Base-by-base conservation (phyloP, 805 yeast species). In the Maudiozyma turicensis region DNA sequence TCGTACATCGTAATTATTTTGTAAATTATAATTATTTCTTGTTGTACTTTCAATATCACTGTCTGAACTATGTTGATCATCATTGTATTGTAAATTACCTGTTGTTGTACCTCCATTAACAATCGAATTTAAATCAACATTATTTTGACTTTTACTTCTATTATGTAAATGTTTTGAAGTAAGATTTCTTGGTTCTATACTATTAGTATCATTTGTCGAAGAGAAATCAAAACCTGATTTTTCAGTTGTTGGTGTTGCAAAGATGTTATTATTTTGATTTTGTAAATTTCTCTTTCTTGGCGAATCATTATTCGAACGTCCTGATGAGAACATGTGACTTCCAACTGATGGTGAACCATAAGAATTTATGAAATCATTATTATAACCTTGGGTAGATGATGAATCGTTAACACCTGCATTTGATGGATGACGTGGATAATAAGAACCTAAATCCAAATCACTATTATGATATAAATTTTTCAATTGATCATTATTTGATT, bases 381-480 rank as follows among this genome's bases (percentile, higher is more conserved):
- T 35, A 35, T 35, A n/a, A 6, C 38, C 38, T 9, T 11, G 11
- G 3, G 20, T 35, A 6, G 8, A 14, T 7, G 38, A 35, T 13
- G 38, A 35, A 35, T 20, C 26, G 3, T 10, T 6, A 10, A 26
- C 13, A 15, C 6, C 37, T 11, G 39, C 10, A 14, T 8, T 40
- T 26, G 49, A 11, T 34, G 49, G 45, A 30, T 33, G 43, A 39
- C 64, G 54, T 42, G 62, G 65, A 35, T 61, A 61, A 42, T 55
- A 61, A 1, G 66, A 60, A 14, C 66, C 67, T 38, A 56, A 53
- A 39, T 63, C 64, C 37, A 58, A 58, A 30, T 49, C 57, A 42
- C 45, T 47, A 34, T 28, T 42, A 34, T 47, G 42, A 26, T 57
- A 52, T 20, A 63, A 49, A 46, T 60, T 59, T 43, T 54, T 58